Percentiles rank a stretch among this genome's conserved stretches.
phyloP scores from a whole-genome alignment of 495 filamentous ascomycete genomes.

The Hapsidospora chrysogenum region DNA sequence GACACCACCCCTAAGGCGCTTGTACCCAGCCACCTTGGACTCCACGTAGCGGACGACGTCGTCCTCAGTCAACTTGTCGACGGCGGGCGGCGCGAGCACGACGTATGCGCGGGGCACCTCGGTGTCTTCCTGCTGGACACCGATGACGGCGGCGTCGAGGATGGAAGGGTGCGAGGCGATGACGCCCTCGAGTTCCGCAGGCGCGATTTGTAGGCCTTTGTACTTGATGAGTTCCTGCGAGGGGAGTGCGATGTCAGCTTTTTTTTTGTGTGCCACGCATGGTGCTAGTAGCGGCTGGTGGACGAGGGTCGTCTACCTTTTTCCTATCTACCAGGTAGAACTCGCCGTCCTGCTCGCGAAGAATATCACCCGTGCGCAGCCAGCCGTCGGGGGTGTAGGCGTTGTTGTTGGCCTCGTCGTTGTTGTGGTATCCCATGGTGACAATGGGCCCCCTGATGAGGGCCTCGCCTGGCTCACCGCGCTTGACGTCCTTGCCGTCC shows the following conservation, averaged over 20 bases:
- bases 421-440: conserved; percentile 52
- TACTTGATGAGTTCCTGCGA: conserved; percentile 22
- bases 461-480: conserved; percentile 16
- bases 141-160: conserved; percentile 65
- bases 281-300: too few species aligned
- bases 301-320: conserved; percentile 34
- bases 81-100: conserved; percentile 21
- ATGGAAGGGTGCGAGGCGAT: conserved; percentile 52
- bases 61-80: conserved; percentile 7
- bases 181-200: conserved; percentile 63
- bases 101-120: conserved; percentile 70
- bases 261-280: too few species aligned
- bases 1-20: conserved; percentile 60
- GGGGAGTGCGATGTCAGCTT: too few species aligned
- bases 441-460: conserved; percentile 33
- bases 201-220: conserved; percentile 58
- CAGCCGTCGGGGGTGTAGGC: conserved; percentile 36
- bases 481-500: conserved; percentile 25
- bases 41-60: conserved; percentile 16
- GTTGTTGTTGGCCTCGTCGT: conserved; percentile 41
- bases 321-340: conserved; percentile 52
- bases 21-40: conserved; percentile 46
- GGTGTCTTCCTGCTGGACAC: conserved; percentile 46
- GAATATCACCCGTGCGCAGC: conserved; percentile 62
- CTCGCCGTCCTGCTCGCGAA: conserved; percentile 28